Conservation (phyloP, 1,284 basidiomycete species). For the Ganoderma sinense region DNA sequence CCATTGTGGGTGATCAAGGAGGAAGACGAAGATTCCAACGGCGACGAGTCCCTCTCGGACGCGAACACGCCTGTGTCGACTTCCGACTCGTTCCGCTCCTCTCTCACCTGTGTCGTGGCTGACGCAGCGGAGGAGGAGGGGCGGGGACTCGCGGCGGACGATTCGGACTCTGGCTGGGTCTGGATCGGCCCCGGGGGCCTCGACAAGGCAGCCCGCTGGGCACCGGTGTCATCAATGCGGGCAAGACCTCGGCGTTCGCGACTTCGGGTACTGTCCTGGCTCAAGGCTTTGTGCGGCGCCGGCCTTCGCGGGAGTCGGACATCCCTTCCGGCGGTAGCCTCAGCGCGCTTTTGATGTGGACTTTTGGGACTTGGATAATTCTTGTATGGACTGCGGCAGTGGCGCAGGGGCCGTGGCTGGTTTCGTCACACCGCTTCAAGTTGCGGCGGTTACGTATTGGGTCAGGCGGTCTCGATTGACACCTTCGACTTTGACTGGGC, state of each 20-base stretch:
- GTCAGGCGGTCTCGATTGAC: no score
- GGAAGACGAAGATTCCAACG: no score
- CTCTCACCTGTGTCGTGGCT: background rate
- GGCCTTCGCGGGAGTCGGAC: background rate
- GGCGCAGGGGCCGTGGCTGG: no score
- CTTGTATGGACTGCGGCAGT: no score
- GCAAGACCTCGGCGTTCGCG: background rate
- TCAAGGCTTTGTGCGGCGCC: background rate
- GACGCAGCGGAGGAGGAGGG: background rate
- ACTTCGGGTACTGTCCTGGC: background rate
- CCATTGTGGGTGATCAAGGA: no score
- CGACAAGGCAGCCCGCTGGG: background rate
- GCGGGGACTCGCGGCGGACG: background rate
- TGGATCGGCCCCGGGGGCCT: background rate
- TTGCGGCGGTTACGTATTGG: no score
- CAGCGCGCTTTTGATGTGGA: no score
- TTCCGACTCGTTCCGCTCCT: background rate
- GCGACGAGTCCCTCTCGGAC: background rate
- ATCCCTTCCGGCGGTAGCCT: background rate
- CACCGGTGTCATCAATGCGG: background rate
- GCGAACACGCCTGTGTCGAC: no score
- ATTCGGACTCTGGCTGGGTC: background rate
- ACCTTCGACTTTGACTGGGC: no score
- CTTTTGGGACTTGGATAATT: no score
- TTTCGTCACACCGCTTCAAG: no score